Evolutionary conservation across 1,284 basidiomycete genomes (phyloP), one percentile per base, ranked within the genome.

Genomic region (Boletellus deceptivus): DNA sequence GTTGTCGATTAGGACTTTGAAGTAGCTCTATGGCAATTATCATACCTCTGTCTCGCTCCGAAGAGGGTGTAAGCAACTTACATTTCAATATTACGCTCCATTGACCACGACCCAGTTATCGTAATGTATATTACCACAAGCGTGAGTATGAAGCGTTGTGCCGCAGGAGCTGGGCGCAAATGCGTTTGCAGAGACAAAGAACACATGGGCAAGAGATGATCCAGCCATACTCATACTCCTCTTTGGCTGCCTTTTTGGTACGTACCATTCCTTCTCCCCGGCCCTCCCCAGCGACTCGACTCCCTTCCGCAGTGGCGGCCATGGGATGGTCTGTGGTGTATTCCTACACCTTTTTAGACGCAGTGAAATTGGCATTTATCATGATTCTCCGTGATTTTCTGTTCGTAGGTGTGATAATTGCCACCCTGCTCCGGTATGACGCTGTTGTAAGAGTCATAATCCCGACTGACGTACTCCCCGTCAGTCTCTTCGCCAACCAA

Each of bases 201-300:
- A 98, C 68, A 91, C 90, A 6, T 97, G 94, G 93, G 92, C 93
- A 22, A 77, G 94, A 68, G 94, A 98, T 69, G 93, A 97, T 67
- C 94, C 94, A 17, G 93, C 94, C 13, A 93, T 96, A 60, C 76
- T 96, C 34, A 79, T 96, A 40, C 79, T 97, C 44, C 84, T 96
- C 48, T 79, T 83, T 29, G 88, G 80, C 37, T 91, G 86, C 67
- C 77, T 94, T 14, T 75, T 75, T 53, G 81, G 91, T 93, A 54
- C 52, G 82, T 6, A 25, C 16, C 4, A 9, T 36, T 24, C 43
- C 8, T 22, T 20, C 10, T 6, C 37, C 13, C 24, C 20, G 4
- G n/a, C 17, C 18, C n/a, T 9, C 24, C 22, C 14, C 27, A 17
- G n/a, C 20, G 16, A n/a, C 11, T 36, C 45, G 5, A 48, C 35